Base-by-base conservation (phyloP, 1,284 basidiomycete species). In the Cryptococcus hybrid region DNA sequence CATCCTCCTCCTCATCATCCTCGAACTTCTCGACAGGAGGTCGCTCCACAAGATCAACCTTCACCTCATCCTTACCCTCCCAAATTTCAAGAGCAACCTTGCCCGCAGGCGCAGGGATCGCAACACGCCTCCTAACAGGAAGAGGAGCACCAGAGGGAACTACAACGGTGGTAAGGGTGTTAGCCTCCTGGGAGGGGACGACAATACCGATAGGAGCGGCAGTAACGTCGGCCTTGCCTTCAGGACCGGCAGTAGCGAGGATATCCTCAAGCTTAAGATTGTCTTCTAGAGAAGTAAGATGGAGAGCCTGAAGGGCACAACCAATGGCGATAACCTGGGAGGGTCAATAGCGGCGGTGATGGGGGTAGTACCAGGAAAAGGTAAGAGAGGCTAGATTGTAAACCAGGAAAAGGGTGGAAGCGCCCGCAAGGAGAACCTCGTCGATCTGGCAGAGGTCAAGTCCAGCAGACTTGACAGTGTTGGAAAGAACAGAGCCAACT, bases 371-470 rank as follows among this genome's bases (percentile, higher is more conserved):
- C 92, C 89, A 37, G 82, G 76, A 96, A 89, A 43, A 89, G 84
- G 54, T 84, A 80, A 37, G 80, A 78, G 43, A 99, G 79, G 55
- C 87, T 82, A 70, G 88, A 86, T 71, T 90, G 86, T 47, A 98
- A 82, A 12, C 92, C 92, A 0, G 92, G 36, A 98, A 83, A 63
- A 86, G 86, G 34, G 90, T 86, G 2, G 90, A 89, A 4, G 92
- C 90, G 36, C 96, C 95, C 44, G 92, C 87, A 65, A 98, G 90
- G 37, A 95, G 84, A 63, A 96, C 70, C 81, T 97, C 93, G 74
- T 96, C 91, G 54, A 98, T 84, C 67, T 88, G 79, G 83, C 83
- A 60, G n/a, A 88, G 79, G 70, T 98, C 92, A 35, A 92, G 73
- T 15, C 82, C 82, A 0, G 86, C 86, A 38, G 80, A 73, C 30